A percentile compares a stretch with the other conserved stretches of the same genome.
phyloP scores from a whole-genome alignment of 108 stramenopile species.

The Skeletonema costatum region DNA sequence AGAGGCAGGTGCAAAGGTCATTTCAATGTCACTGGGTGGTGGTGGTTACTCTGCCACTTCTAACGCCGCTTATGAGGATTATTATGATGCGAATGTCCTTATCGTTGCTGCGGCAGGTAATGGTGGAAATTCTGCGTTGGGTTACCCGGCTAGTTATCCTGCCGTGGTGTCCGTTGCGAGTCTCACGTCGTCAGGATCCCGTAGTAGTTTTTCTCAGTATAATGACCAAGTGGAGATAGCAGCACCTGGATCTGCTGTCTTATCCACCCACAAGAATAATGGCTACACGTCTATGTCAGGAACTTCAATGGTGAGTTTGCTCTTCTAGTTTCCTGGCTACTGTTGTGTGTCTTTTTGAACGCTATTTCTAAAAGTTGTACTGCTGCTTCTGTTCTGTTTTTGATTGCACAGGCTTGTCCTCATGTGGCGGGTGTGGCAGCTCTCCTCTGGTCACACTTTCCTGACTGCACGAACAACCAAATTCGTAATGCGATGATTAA shows the following conservation, averaged over 20 bases:
- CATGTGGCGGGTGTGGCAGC: slow-evolving; percentile 81
- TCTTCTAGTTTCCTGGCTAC: not conserved
- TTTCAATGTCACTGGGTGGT: slow-evolving; percentile 56
- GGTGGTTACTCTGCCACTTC: not conserved
- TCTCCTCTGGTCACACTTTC: slow-evolving; percentile 49
- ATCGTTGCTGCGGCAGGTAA: slow-evolving; percentile 74
- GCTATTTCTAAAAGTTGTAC: not conserved
- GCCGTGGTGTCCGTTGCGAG: slow-evolving; percentile 58
- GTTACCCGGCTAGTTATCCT: slow-evolving; percentile 55
- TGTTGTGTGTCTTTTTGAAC: not conserved
- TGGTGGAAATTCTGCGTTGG: slow-evolving; percentile 15
- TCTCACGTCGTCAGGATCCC: slow-evolving; percentile 1
- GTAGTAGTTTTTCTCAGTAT: slow-evolving; percentile 23
- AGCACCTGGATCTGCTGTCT: slow-evolving; percentile 15
- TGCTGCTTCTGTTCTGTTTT: slow-evolving; percentile 22
- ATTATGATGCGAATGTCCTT: slow-evolving; percentile 47
- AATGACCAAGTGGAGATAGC: slow-evolving; percentile 58
- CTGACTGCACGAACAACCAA: slow-evolving; percentile 49
- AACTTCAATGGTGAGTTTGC: slow-evolving; percentile 20
- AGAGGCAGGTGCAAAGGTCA: slow-evolving; percentile 48
- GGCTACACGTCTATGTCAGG: slow-evolving; percentile 6
- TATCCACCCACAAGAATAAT: not conserved
- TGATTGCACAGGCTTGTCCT: slow-evolving; percentile 35
- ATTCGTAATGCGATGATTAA: not conserved
- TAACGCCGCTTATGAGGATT: slow-evolving; percentile 7